Percentiles rank a stretch among this genome's conserved stretches.
Conservation (phyloP, 2,329 filamentous ascomycete genomes). For the Hortaea werneckii region DNA sequence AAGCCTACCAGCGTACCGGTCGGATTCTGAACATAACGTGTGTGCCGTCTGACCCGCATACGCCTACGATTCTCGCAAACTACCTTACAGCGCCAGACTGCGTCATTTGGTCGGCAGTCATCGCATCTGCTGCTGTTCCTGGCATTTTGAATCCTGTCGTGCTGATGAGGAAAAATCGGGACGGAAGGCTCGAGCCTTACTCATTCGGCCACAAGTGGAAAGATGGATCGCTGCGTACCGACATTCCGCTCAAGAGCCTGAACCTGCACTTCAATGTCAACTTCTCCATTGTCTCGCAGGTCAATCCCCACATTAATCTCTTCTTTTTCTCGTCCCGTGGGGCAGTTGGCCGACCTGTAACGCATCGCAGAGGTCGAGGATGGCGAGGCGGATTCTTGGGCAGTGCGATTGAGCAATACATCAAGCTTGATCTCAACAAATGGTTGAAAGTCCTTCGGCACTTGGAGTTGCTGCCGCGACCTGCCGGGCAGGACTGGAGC, state of each 20-base stretch:
- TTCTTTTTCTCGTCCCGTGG: constrained; percentile 97
- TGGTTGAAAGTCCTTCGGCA: constrained; percentile 94
- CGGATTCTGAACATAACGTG: constrained; percentile 93
- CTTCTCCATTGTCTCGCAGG: constrained; percentile 78
- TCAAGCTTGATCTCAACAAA: constrained; percentile 94
- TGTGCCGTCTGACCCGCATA: constrained; percentile 90
- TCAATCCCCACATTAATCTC: constrained; percentile 95
- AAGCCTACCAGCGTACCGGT: constrained; percentile 29
- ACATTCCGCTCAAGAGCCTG: constrained; percentile 87
- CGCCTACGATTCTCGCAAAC: constrained; percentile 83
- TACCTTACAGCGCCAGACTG: constrained; percentile 93
- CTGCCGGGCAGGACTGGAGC: constrained; percentile 90
- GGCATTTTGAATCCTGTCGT: constrained; percentile 94
- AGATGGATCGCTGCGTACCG: constrained; percentile 84
- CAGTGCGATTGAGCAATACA: constrained; percentile 82
- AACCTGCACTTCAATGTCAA: constrained; percentile 98
- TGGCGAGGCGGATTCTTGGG: constrained; percentile 95
- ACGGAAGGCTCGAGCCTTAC: constrained; percentile 74
- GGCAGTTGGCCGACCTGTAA: constrained; percentile 83
- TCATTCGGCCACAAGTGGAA: constrained; percentile 99
- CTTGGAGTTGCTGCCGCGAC: constrained; percentile 80
- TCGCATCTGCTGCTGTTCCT: constrained; percentile 90
- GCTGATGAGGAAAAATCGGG: constrained; percentile 72
- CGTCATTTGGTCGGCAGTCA: constrained; percentile 93
- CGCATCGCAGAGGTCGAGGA: constrained; percentile 81